Evolutionary conservation across 441 rosid genomes (phyloP).

Genomic region (Isatis lusitanica): DNA sequence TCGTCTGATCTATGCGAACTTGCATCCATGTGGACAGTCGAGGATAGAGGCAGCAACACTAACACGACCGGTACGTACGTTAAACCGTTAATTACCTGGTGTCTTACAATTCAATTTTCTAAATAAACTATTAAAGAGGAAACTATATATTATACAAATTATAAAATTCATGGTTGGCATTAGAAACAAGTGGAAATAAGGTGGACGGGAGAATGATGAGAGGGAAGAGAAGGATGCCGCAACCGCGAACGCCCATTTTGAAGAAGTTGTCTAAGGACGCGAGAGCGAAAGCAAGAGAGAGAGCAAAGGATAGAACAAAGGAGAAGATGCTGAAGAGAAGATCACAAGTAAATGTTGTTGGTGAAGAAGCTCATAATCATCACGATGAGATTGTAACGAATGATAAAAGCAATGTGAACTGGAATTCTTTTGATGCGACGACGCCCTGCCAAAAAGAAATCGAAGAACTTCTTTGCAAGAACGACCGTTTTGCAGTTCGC

Average conservation of each 20-base stretch:
- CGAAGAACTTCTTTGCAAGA: constrained; percentile 38
- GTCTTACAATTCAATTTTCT: neutral
- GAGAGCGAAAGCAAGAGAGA: constrained; percentile 72
- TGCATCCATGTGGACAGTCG: constrained; percentile 31
- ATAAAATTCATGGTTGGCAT: constrained; percentile 38
- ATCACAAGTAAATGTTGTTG: constrained; percentile 33
- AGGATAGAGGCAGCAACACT: constrained; percentile 23
- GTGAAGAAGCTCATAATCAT: constrained; percentile 25
- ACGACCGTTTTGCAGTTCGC: constrained; percentile 15
- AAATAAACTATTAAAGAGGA: too few relatives aligned
- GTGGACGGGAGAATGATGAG: constrained; percentile 24
- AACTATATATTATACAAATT: constrained; percentile 39
- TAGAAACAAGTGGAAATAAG: constrained; percentile 17
- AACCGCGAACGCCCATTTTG: constrained; percentile 38
- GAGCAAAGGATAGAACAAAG: constrained; percentile 76
- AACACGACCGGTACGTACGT: constrained; percentile 25
- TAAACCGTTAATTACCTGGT: constrained; percentile 1
- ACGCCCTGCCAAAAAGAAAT: constrained; percentile 30
- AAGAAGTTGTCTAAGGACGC: constrained; percentile 50
- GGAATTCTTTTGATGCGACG: constrained; percentile 35
- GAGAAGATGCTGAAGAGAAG: constrained; percentile 49
- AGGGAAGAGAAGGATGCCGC: constrained; percentile 43
- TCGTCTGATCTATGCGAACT: constrained; percentile 28
- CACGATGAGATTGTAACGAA: constrained; percentile 20
- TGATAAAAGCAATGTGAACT: constrained; percentile 26